These are phyloP conservation scores for Fagopyrum homotropicum DNA, from an alignment of 148 eudicot genomes.

Conservation along the genomic window DNA sequence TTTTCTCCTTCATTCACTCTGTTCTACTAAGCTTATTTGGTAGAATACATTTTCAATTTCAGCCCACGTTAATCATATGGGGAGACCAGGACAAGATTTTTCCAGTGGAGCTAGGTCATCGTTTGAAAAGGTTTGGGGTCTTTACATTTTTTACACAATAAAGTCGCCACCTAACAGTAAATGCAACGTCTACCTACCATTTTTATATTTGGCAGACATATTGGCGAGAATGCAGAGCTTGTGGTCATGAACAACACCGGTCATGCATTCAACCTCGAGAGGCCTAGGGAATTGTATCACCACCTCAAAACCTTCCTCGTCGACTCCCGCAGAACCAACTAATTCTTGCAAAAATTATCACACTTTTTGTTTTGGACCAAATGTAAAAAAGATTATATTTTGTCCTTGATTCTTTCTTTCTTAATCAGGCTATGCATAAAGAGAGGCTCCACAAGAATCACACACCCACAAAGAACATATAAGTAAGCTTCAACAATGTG, in stretches of 20 bases:
- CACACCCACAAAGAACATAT: neutral
- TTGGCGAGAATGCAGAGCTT: constrained; percentile 61
- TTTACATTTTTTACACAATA: neutral
- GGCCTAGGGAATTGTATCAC: constrained; percentile 49
- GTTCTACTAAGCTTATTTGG: neutral
- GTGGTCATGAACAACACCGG: constrained; percentile 60
- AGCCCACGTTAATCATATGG: constrained; percentile 84
- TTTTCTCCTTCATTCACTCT: neutral
- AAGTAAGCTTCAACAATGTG: neutral
- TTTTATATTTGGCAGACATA: constrained; percentile 38
- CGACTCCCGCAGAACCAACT: constrained; percentile 4
- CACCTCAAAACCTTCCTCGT: constrained; percentile 52
- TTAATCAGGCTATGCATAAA: neutral
- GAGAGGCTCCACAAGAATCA: neutral
- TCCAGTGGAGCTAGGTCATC: constrained; percentile 62
- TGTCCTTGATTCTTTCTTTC: too few relatives aligned
- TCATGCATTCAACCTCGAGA: constrained; percentile 57
- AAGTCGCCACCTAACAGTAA: neutral
- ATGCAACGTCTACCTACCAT: neutral
- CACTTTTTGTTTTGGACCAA: neutral
- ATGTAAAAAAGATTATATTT: too few relatives aligned
- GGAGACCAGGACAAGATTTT: constrained; percentile 78
- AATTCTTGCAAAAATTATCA: neutral
- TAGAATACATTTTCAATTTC: constrained; percentile 12
- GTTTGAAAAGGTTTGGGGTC: constrained; percentile 50